phyloP scores from a whole-genome alignment of 352 stramenopile species.

The Phytopythium ostracodes region DNA sequence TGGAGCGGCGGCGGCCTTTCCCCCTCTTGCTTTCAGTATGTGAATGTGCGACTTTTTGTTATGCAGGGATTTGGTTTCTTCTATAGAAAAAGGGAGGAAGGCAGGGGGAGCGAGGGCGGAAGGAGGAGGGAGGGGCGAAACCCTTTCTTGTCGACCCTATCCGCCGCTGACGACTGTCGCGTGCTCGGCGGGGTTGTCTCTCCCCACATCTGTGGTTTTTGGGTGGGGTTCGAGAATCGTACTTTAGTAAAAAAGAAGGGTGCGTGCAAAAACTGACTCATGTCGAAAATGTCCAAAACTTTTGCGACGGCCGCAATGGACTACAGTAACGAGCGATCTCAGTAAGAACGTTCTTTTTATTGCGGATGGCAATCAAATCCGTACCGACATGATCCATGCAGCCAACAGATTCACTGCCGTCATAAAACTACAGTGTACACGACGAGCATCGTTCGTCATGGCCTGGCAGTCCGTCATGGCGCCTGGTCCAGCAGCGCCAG shows the following conservation, averaged over 20 bases:
- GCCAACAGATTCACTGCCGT: too few species aligned
- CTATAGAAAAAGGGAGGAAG: background rate
- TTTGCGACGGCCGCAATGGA: slow-evolving; percentile 44
- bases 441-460: too few species aligned
- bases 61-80: background rate
- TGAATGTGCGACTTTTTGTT: background rate
- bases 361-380: too few species aligned
- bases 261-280: background rate
- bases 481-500: slow-evolving; percentile 9
- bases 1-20: background rate
- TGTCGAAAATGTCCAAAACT: background rate
- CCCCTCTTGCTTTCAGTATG: background rate
- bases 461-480: background rate
- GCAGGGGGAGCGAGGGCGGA: background rate
- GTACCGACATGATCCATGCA: too few species aligned
- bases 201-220: background rate
- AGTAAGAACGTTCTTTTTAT: background rate
- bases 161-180: background rate
- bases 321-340: background rate
- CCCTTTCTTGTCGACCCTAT: background rate
- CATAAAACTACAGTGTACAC: too few species aligned
- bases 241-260: background rate
- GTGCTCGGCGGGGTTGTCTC: background rate
- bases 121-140: background rate
- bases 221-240: slow-evolving; percentile 4